A percentile compares a stretch with the other conserved stretches of the same genome.
phyloP scores from a whole-genome alignment of 2,329 filamentous ascomycete species.

The Albophoma yamanashiensis region DNA sequence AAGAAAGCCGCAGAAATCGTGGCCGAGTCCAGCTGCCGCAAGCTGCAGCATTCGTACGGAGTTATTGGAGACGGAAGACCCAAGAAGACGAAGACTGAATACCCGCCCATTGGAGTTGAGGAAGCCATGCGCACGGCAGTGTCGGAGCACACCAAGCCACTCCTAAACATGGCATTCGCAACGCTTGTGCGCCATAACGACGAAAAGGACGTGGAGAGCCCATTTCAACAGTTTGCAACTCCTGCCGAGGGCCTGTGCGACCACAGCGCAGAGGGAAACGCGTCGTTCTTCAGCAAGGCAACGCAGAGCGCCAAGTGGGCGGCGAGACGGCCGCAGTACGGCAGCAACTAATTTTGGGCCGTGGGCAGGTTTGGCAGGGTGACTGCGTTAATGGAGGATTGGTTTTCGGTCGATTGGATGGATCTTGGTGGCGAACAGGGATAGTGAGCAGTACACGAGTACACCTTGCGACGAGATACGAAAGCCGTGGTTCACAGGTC shows the following conservation, averaged over 20 bases:
- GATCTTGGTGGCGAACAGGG: constrained; percentile 1
- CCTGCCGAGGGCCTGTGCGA: neutral
- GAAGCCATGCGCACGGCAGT: constrained; percentile 26
- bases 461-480: constrained; percentile 1
- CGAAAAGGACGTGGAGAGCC: neutral
- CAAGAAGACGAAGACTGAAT: constrained; percentile 11
- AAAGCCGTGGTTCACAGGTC: neutral
- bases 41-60: constrained; percentile 19
- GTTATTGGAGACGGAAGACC: constrained; percentile 26
- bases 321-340: neutral
- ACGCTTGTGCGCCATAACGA: constrained; percentile 11
- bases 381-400: constrained; percentile 1
- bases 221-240: constrained; percentile 1
- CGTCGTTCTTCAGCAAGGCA: neutral
- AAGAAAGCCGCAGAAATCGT: constrained; percentile 19
- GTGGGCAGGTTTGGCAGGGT: neutral
- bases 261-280: neutral
- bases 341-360: neutral
- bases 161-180: constrained; percentile 30
- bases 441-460: neutral
- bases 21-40: constrained; percentile 17
- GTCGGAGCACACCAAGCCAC: constrained; percentile 26
- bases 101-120: constrained; percentile 20
- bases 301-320: neutral
- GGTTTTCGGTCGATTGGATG: constrained; percentile 3